Evolutionary conservation across 768 basidiomycete species (phyloP), one percentile per base, ranked within the genome.

Genomic region (Naganishia friedmannii): DNA sequence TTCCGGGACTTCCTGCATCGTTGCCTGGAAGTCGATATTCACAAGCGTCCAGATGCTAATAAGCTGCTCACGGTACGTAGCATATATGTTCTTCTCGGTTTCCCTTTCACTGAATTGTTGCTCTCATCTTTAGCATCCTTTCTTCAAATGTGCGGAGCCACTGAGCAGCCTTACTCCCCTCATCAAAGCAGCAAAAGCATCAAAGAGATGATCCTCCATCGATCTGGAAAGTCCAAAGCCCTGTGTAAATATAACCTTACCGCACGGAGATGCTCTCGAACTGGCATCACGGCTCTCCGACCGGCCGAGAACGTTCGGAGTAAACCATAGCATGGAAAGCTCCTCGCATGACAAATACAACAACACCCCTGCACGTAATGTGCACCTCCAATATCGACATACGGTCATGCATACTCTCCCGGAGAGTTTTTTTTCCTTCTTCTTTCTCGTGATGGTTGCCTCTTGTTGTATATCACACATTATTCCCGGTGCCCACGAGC

Each of bases 11-110:
- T 96, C 76, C 84, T 99, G 53, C 85, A 88, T 4, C 88, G 90
- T 82, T 89, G 90, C 10, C 84, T 98, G 55, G 93, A 96, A 76
- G 96, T 98, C 21, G 93, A 97, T 76, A 90, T 91, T 17, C 94
- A 98, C 79, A 93, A 91, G 82, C 86, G 96, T 69, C 95, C 93
- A 0, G 89, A 86, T 60, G 93, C 94, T 2, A 88, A 88, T 0
- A 86, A 89, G 75, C 84, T 96, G 29, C 83, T 96, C 53, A 85
- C 87, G 81, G 92, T 93, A 72, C 71, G 86, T 77, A 68, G 67
- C 23, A 69, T 76, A 54, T 13, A 32, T 31, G 19, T 21, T 9
- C 26, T 39, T 10, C 45, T 13, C 23, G 9, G 28, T n/a, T n/a
- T 34, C 42, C 65, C 54, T 55, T 56, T 54, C 57, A 46, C 37